These are phyloP conservation scores for Haematococcus sp. DNA, from an alignment of 139 green algal species.

Conservation along the genomic window DNA sequence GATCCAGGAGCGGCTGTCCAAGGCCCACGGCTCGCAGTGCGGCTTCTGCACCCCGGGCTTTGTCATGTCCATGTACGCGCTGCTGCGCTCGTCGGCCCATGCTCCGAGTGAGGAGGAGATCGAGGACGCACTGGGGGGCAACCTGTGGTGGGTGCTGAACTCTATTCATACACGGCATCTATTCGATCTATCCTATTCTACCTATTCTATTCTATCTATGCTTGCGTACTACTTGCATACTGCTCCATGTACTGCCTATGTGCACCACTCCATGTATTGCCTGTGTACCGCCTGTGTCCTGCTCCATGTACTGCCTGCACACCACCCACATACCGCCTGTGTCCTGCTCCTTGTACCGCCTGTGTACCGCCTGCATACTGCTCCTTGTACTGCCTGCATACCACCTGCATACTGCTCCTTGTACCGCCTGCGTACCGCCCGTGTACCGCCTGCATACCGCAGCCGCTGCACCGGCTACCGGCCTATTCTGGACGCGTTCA, in stretches of 20 bases:
- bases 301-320: no score
- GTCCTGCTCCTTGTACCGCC: no score
- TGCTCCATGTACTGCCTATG: not conserved
- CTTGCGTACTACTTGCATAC: not conserved
- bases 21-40: constrained; percentile 92
- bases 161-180: no score
- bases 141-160: constrained; percentile 79
- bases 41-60: constrained; percentile 98
- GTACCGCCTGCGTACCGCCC: no score
- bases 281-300: no score
- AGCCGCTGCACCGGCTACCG: constrained; percentile 95
- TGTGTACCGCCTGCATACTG: no score
- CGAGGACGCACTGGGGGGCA: constrained; percentile 90
- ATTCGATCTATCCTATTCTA: no score
- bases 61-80: constrained; percentile 95
- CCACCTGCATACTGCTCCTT: no score
- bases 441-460: constrained; percentile 1
- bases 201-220: no score
- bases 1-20: constrained; percentile 82
- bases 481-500: constrained; percentile 97
- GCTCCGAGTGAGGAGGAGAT: constrained; percentile 79
- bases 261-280: no score
- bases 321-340: no score
- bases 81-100: constrained; percentile 64
- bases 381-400: no score